These are phyloP conservation scores for Phlebiopsis gigantea DNA, from an alignment of 768 basidiomycete genomes.

Conservation along the genomic window DNA sequence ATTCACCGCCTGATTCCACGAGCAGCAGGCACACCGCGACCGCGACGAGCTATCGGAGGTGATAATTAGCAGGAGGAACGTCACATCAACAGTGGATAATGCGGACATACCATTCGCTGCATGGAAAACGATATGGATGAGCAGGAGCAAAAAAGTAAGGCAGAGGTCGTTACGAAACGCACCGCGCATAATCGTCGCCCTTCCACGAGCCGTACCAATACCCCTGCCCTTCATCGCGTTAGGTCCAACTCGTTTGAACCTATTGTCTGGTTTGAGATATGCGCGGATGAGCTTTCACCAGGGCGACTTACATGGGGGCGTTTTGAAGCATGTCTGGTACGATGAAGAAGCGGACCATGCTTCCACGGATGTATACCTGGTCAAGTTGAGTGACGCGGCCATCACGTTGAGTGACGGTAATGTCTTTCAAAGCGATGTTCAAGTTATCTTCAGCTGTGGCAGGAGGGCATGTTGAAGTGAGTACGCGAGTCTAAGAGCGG, in stretches of 20 bases:
- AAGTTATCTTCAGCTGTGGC: slow-evolving; percentile 91
- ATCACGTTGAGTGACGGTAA: slow-evolving; percentile 96
- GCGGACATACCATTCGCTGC: slow-evolving; percentile 68
- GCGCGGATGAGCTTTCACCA: too few species aligned
- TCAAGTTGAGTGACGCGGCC: slow-evolving; percentile 98
- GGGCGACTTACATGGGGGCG: slow-evolving; percentile 91
- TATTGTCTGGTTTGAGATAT: too few species aligned
- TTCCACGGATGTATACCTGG: slow-evolving; percentile 98
- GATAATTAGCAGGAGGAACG: slow-evolving; percentile 3
- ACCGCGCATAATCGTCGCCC: slow-evolving; percentile 99
- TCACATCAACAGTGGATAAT: background rate
- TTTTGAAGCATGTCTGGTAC: slow-evolving; percentile 99
- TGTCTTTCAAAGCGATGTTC: slow-evolving; percentile 93
- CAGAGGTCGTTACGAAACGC: too few species aligned
- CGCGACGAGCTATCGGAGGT: slow-evolving; percentile 67
- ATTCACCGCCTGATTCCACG: slow-evolving; percentile 78
- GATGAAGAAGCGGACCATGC: slow-evolving; percentile 98
- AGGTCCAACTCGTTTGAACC: slow-evolving; percentile 98
- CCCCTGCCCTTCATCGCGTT: slow-evolving; percentile 98
- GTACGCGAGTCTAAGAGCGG: background rate
- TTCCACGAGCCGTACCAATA: slow-evolving; percentile 98
- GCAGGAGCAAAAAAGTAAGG: slow-evolving; percentile 14
- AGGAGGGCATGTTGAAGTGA: slow-evolving; percentile 9
- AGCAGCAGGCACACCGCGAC: slow-evolving; percentile 72
- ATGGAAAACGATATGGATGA: slow-evolving; percentile 15